Evolutionary conservation across 352 stramenopile genomes (phyloP).

Genomic region (Elongisporangium senticosum): DNA sequence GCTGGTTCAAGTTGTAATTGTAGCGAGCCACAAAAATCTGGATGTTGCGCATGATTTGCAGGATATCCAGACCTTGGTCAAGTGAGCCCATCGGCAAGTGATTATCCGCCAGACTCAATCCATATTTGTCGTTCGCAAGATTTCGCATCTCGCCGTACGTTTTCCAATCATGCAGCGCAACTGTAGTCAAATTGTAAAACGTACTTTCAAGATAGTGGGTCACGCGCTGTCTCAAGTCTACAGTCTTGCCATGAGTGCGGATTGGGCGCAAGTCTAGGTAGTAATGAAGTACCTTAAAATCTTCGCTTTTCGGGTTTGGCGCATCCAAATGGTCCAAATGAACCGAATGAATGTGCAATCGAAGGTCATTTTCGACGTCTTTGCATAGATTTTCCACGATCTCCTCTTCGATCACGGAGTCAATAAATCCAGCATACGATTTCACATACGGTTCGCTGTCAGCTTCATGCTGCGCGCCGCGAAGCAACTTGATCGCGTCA

Average conservation of each 20-base stretch:
- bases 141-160: slow-evolving; percentile 93
- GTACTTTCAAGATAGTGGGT: slow-evolving; percentile 92
- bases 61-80: slow-evolving; percentile 90
- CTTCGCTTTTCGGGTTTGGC: slow-evolving; percentile 75
- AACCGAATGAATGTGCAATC: slow-evolving; percentile 85
- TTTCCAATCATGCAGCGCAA: slow-evolving; percentile 94
- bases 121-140: slow-evolving; percentile 91
- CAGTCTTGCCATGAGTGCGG: slow-evolving; percentile 80
- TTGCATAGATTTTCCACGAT: slow-evolving; percentile 88
- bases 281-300: slow-evolving; percentile 82
- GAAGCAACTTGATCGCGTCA: slow-evolving; percentile 68
- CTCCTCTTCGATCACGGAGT: slow-evolving; percentile 80
- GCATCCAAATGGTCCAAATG: slow-evolving; percentile 84
- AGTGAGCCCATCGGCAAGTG: slow-evolving; percentile 91
- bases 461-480: slow-evolving; percentile 69
- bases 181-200: slow-evolving; percentile 94
- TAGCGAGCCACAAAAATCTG: slow-evolving; percentile 88
- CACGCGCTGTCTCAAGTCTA: slow-evolving; percentile 84
- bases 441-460: slow-evolving; percentile 66
- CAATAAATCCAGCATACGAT: slow-evolving; percentile 73
- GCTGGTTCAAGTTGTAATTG: slow-evolving; percentile 96
- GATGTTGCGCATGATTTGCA: slow-evolving; percentile 96
- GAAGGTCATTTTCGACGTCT: slow-evolving; percentile 92
- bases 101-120: slow-evolving; percentile 87
- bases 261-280: slow-evolving; percentile 86